These are phyloP conservation scores for Thelephora terrestris DNA, from an alignment of 1,284 basidiomycete species.

Conservation along the genomic window DNA sequence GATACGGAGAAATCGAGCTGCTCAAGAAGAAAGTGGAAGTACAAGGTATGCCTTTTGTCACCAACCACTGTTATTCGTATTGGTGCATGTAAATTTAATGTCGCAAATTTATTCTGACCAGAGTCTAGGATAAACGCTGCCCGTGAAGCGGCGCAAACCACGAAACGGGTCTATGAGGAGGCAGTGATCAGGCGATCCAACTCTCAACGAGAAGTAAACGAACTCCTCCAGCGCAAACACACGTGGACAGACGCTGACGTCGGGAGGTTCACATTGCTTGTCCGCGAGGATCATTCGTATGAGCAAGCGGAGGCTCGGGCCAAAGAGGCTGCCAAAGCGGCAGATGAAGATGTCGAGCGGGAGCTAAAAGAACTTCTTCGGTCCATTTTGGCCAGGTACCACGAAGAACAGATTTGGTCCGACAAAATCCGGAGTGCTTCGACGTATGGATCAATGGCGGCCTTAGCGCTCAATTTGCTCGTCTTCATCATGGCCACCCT, in stretches of 20 bases:
- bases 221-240: conserved; percentile 84
- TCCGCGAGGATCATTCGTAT: conserved; percentile 77
- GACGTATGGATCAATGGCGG: conserved; percentile 81
- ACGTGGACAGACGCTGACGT: conserved; percentile 81
- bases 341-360: conserved; percentile 72
- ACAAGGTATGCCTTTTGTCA: conserved; percentile 50
- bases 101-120: conserved; percentile 19
- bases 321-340: conserved; percentile 51
- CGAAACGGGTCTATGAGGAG: conserved; percentile 66
- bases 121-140: conserved; percentile 54
- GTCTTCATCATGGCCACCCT: conserved; percentile 85
- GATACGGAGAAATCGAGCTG: conserved; percentile 82
- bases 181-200: conserved; percentile 68
- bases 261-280: conserved; percentile 73
- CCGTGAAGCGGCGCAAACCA: conserved; percentile 48
- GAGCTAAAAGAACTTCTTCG: conserved; percentile 83
- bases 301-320: conserved; percentile 69
- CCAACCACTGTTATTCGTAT: neutral
- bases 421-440: conserved; percentile 92
- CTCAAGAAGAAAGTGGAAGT: conserved; percentile 72
- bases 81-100: neutral
- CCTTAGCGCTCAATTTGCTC: conserved; percentile 74
- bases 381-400: conserved; percentile 79
- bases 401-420: conserved; percentile 96
- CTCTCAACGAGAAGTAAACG: conserved; percentile 85